Percentiles rank a stretch among this genome's conserved stretches.
Conservation (phyloP, 257 asterid species). For the Prunella vulgaris region DNA sequence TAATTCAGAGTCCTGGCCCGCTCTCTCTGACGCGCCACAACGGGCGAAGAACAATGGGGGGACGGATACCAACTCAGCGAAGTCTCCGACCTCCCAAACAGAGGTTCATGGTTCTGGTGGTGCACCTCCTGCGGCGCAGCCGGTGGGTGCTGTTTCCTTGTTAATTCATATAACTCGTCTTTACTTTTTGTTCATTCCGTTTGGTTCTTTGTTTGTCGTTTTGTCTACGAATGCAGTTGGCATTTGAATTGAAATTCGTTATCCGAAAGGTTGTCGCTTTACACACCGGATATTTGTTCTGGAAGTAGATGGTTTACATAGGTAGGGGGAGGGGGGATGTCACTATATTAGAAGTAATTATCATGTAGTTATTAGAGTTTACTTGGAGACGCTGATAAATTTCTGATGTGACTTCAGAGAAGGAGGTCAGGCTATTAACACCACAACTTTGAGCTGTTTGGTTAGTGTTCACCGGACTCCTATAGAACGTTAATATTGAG, state of each 20-base stretch:
- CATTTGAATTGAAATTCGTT: constrained; percentile 16
- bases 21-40: constrained; percentile 63
- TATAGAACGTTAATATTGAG: too few species aligned
- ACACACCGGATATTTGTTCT: background rate
- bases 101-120: constrained; percentile 13
- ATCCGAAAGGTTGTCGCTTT: background rate
- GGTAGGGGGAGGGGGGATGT: background rate
- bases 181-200: background rate
- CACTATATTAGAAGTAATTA: background rate
- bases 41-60: constrained; percentile 32
- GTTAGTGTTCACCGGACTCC: too few species aligned
- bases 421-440: background rate
- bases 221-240: constrained; percentile 6
- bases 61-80: constrained; percentile 26
- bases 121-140: constrained; percentile 30
- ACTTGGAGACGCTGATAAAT: background rate
- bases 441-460: background rate
- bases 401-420: background rate
- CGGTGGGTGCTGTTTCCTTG: constrained; percentile 30
- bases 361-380: background rate
- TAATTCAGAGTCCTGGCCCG: constrained; percentile 69
- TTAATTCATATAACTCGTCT: background rate
- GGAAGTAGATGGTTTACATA: background rate
- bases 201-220: background rate
- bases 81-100: constrained; percentile 23